phyloP scores from a whole-genome alignment of 345 rosid genomes.

The Rhizophora apiculata region DNA sequence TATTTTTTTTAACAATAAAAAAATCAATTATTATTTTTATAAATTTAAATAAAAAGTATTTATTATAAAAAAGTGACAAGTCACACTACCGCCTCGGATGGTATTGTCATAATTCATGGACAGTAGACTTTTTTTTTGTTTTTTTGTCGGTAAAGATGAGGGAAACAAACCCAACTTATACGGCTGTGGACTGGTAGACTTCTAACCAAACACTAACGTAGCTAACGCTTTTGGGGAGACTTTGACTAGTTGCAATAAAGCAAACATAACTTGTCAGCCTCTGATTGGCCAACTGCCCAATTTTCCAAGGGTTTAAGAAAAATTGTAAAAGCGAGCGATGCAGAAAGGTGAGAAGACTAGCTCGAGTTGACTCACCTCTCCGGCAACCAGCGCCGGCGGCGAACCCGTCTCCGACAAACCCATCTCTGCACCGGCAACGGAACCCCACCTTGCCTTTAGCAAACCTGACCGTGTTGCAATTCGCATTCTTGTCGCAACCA shows the following conservation, averaged over 20 bases:
- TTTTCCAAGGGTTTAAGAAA: neutral
- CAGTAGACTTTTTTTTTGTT: too few species aligned
- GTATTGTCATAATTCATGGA: too few species aligned
- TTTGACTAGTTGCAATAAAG: too few species aligned
- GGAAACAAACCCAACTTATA: too few species aligned
- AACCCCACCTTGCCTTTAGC: conserved; percentile 23
- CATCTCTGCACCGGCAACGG: conserved; percentile 53
- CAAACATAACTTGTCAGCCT: neutral
- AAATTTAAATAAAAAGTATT: too few species aligned
- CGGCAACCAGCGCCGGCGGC: conserved; percentile 45
- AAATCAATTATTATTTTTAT: neutral
- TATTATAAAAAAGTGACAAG: too few species aligned
- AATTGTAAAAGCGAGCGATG: neutral
- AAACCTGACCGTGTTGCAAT: conserved; percentile 5
- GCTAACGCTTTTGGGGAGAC: too few species aligned
- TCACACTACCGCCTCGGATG: too few species aligned
- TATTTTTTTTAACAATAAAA: too few species aligned
- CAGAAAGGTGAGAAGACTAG: neutral
- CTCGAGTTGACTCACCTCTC: conserved; percentile 53
- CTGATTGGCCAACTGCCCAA: conserved; percentile 7
- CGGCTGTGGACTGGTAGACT: too few species aligned
- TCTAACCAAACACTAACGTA: too few species aligned
- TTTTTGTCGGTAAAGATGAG: too few species aligned
- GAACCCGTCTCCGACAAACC: conserved; percentile 64
- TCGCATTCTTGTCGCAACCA: conserved; percentile 36